phyloP scores from a whole-genome alignment of 345 rosid genomes.

The Lumnitzera littorea region DNA sequence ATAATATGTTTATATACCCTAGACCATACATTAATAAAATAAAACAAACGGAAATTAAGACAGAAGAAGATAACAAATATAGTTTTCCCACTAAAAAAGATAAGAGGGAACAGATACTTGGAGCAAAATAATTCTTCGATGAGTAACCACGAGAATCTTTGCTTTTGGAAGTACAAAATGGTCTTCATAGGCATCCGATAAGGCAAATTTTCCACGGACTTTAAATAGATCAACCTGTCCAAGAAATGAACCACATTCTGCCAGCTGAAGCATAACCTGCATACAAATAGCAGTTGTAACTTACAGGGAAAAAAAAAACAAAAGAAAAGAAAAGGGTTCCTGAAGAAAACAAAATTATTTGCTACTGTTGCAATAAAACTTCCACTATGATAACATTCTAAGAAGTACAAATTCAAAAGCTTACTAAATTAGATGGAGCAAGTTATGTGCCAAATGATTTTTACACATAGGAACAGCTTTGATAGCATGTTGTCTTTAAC shows the following conservation, averaged over 20 bases:
- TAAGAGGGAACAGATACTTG: constrained; percentile 41
- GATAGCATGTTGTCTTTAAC: no score
- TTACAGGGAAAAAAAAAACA: constrained; percentile 1
- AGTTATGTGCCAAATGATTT: no score
- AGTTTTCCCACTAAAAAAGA: neutral
- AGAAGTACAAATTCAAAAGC: no score
- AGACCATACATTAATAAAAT: neutral
- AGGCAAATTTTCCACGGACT: constrained; percentile 97
- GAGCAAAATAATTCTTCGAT: constrained; percentile 72
- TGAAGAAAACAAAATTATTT: neutral
- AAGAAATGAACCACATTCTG: constrained; percentile 86
- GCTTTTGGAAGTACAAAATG: constrained; percentile 84
- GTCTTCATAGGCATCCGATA: constrained; percentile 94
- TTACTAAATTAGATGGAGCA: no score
- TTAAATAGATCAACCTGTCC: constrained; percentile 96
- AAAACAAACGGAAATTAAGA: constrained; percentile 5
- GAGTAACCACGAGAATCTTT: constrained; percentile 64
- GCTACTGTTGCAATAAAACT: no score
- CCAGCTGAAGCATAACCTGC: constrained; percentile 91
- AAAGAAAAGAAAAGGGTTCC: neutral
- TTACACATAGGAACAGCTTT: no score
- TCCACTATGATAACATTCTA: no score
- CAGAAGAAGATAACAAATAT: neutral
- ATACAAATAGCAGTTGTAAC: constrained; percentile 4
- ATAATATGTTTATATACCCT: neutral